Evolutionary conservation across 805 yeast genomes (phyloP), one percentile per base, ranked within the genome.

Genomic region (Nakazawaea wickerhamii): DNA sequence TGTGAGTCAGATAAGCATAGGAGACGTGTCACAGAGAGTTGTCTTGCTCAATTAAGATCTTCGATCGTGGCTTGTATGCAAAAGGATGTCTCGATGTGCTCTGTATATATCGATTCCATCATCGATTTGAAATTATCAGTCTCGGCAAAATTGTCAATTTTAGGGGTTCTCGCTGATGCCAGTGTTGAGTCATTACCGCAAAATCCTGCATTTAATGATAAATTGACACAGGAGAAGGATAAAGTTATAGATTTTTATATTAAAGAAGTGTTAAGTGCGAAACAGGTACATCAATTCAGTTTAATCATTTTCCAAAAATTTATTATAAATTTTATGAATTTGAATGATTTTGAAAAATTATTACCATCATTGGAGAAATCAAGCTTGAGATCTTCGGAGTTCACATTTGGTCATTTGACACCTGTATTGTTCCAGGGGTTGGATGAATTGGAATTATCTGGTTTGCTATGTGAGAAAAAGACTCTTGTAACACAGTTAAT

Each of bases 301-400:
- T 45, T 70, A 55, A 47, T 48, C n/a, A 48, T 58, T 17, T 65
- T 80, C 38, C 68, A 67, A n/a, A 58, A 62, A 5, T 75, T 77
- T 49, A 57, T 79, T 19, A 52, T 56, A 14, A 70, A 70, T 27
- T 71, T 65, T 48, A 53, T 80, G 13, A 51, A 60, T 7, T 60
- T 63, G 14, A 66, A 60, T 0, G 55, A 60, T 4, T 66, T 80
- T 40, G 58, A 55, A 2, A 40, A 49, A 5, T 53, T 84, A 14
- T 60, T 78, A 5, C 87, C 95, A 2, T 70, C 74, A 15, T 53
- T 90, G 38, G 90, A 85, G 53, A 87, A 84, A 55, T 75, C 90
- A 1, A 68, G 83, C 38, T 66, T 90, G 49, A 75, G 96, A 58
- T 77, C 95, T 2, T 82, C 96, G 0, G 96, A 88, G 54, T 59